Evolutionary conservation across 2,329 filamentous ascomycete genomes (phyloP).

Genomic region (Talaromyces sp.): DNA sequence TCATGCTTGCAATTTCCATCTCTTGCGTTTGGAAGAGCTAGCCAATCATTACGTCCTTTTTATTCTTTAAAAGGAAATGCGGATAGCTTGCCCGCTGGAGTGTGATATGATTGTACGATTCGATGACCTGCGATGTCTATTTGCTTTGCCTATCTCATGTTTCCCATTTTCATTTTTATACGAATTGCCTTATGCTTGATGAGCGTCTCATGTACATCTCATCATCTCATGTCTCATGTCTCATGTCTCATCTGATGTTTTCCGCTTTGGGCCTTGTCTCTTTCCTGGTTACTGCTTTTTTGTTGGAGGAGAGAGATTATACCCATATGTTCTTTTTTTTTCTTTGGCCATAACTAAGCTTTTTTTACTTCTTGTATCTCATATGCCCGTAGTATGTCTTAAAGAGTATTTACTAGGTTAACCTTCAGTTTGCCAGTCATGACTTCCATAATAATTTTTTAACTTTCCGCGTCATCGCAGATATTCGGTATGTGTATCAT

Average conservation of each 20-base stretch:
- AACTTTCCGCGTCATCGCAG: too few relatives aligned
- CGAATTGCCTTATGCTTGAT: not conserved
- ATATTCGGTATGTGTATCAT: too few relatives aligned
- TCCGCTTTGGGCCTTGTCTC: constrained; percentile 8
- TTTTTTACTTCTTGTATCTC: not conserved
- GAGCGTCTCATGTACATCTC: constrained; percentile 8
- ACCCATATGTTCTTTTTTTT: constrained; percentile 19
- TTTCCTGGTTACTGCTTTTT: constrained; percentile 19
- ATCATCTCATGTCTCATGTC: constrained; percentile 1
- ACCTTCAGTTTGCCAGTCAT: too few relatives aligned
- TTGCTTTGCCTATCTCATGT: constrained; percentile 2
- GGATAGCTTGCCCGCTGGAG: too few relatives aligned
- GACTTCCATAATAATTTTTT: too few relatives aligned
- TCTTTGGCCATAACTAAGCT: not conserved
- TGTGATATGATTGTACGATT: constrained; percentile 40
- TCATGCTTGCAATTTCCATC: constrained; percentile 26
- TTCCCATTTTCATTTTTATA: constrained; percentile 1
- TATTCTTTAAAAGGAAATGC: too few relatives aligned
- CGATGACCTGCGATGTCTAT: constrained; percentile 37
- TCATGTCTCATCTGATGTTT: not conserved
- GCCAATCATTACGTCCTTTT: not conserved
- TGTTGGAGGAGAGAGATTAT: constrained; percentile 28
- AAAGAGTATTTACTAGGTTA: constrained; percentile 4
- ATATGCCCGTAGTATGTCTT: not conserved
- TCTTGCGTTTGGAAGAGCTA: constrained; percentile 18